Evolutionary conservation across 495 filamentous ascomycete genomes (phyloP).

Genomic region (Glarea lozoyensis): DNA sequence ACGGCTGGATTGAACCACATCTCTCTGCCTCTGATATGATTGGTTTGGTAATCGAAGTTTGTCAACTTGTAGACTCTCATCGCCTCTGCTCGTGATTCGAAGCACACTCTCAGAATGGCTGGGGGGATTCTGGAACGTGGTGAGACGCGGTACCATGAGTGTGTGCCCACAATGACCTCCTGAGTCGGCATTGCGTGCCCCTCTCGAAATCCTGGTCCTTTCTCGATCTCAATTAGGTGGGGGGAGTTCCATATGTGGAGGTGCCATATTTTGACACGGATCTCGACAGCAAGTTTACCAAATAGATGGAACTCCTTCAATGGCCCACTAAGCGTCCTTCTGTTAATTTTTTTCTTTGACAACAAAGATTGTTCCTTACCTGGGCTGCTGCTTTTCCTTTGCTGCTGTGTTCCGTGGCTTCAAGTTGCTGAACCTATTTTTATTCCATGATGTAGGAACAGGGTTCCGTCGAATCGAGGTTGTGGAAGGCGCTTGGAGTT

Average conservation of each 20-base stretch:
- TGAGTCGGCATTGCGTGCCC: neutral
- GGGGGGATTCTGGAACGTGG: neutral
- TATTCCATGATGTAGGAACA: too few relatives aligned
- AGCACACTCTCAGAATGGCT: neutral
- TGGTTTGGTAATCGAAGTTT: constrained; percentile 1
- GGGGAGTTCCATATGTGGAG: neutral
- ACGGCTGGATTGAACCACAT: constrained; percentile 5
- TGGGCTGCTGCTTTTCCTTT: too few relatives aligned
- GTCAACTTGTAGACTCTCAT: neutral
- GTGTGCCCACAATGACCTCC: neutral
- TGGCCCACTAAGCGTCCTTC: too few relatives aligned
- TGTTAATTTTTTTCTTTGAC: too few relatives aligned
- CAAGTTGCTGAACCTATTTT: too few relatives aligned
- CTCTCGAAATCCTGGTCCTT: neutral
- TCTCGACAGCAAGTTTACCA: neutral
- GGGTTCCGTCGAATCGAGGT: too few relatives aligned
- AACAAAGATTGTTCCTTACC: too few relatives aligned
- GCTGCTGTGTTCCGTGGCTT: too few relatives aligned
- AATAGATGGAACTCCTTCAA: neutral
- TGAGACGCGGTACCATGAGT: neutral
- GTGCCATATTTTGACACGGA: neutral
- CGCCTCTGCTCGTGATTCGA: constrained; percentile 1
- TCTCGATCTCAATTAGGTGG: neutral
- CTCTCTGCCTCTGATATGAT: neutral
- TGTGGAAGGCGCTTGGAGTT: too few relatives aligned